These are phyloP conservation scores for Termitomyces sp. DNA, from an alignment of 768 basidiomycete species.

Conservation along the genomic window DNA sequence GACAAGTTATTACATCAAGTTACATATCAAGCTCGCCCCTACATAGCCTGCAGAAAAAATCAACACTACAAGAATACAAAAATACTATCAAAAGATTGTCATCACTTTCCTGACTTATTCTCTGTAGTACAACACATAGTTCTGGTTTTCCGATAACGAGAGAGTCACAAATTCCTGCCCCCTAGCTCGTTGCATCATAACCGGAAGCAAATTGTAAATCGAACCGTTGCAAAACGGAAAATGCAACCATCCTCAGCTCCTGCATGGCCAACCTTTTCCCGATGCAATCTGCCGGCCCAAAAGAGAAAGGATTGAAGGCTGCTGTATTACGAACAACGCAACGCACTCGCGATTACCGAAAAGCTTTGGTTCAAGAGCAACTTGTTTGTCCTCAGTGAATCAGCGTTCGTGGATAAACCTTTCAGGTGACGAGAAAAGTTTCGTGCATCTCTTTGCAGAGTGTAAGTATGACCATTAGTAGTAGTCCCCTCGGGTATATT, in stretches of 20 bases:
- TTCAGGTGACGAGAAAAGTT: conserved; percentile 12
- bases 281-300: conserved; percentile 46
- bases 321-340: conserved; percentile 16
- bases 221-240: conserved; percentile 23
- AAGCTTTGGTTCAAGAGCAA: conserved; percentile 13
- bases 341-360: conserved; percentile 9
- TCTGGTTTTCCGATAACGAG: conserved; percentile 25
- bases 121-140: conserved; percentile 15
- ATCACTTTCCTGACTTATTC: neutral
- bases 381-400: conserved; percentile 18
- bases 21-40: neutral
- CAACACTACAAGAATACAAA: neutral
- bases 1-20: too few species aligned
- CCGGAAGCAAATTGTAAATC: conserved; percentile 21
- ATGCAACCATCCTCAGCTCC: conserved; percentile 27
- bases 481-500: neutral
- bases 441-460: neutral
- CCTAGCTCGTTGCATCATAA: conserved; percentile 20
- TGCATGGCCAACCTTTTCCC: conserved; percentile 32
- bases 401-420: conserved; percentile 34
- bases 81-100: neutral
- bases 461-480: neutral
- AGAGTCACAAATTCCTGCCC: conserved; percentile 21
- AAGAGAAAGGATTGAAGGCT: conserved; percentile 33
- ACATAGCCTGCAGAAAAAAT: neutral